Evolutionary conservation across 768 basidiomycete species (phyloP).

Genomic region (Lactifluus rugatus): DNA sequence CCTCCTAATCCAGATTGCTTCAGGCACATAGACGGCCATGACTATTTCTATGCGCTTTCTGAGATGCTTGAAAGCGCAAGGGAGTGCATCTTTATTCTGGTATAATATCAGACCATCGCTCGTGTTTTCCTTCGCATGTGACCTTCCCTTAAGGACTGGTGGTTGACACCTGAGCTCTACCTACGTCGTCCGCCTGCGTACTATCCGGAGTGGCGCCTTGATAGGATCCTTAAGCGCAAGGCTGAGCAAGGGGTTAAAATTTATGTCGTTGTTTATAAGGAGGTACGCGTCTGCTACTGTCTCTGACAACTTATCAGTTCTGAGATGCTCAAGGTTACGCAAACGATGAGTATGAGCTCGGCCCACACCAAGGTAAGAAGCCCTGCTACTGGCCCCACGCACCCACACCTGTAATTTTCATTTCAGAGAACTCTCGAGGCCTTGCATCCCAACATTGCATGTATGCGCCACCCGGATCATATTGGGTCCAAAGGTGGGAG

Average conservation of each 20-base stretch:
- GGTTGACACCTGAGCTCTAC: slow-evolving; percentile 92
- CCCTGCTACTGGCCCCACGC: background rate
- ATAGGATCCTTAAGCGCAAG: slow-evolving; percentile 75
- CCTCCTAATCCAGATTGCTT: background rate
- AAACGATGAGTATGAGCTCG: slow-evolving; percentile 85
- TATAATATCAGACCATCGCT: slow-evolving; percentile 27
- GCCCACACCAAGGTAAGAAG: slow-evolving; percentile 66
- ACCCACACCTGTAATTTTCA: background rate
- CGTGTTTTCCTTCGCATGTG: background rate
- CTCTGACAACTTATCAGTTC: background rate
- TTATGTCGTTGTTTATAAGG: slow-evolving; percentile 91
- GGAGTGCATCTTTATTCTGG: slow-evolving; percentile 83
- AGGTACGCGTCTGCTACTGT: slow-evolving; percentile 36
- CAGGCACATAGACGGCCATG: slow-evolving; percentile 90
- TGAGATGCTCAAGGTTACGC: slow-evolving; percentile 49
- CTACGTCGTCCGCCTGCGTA: slow-evolving; percentile 84
- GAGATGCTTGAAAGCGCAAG: slow-evolving; percentile 78
- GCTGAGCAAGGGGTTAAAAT: slow-evolving; percentile 89
- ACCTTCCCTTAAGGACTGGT: slow-evolving; percentile 55
- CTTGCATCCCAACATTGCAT: slow-evolving; percentile 79
- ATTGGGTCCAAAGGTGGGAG: slow-evolving; percentile 61
- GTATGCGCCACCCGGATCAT: slow-evolving; percentile 87
- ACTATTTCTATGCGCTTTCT: slow-evolving; percentile 93
- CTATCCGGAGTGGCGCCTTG: slow-evolving; percentile 83
- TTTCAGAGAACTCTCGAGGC: slow-evolving; percentile 61